Percentiles rank a stretch among this genome's conserved stretches.
Conservation (phyloP, 2,329 filamentous ascomycete species). For the Fonsecaea nubica region DNA sequence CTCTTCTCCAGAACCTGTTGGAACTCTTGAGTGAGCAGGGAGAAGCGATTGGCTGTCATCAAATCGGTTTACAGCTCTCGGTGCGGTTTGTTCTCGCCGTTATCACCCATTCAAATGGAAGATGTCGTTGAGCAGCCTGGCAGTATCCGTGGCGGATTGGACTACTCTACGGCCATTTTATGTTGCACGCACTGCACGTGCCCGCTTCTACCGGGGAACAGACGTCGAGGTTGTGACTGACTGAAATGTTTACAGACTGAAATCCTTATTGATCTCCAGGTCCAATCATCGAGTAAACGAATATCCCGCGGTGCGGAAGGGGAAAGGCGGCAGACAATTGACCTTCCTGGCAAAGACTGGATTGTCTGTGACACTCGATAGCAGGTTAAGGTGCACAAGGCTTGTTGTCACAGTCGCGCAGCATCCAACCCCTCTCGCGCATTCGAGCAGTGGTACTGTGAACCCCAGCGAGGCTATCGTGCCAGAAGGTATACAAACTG, state of each 20-base stretch:
- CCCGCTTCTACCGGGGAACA: no score
- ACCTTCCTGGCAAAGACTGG: background rate
- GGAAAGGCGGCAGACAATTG: background rate
- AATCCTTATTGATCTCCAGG: background rate
- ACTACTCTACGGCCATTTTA: background rate
- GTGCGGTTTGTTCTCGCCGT: background rate
- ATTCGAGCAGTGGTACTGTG: no score
- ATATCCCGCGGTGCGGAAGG: background rate
- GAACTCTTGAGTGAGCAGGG: background rate
- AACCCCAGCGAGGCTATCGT: no score
- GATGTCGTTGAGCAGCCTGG: background rate
- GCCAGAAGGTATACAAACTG: no score
- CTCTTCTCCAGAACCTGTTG: background rate
- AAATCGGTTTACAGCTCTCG: background rate
- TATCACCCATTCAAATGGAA: background rate
- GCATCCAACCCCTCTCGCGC: no score
- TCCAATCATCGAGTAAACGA: background rate
- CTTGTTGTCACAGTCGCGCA: no score
- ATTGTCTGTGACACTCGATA: background rate
- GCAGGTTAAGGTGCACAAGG: background rate
- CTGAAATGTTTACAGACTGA: background rate
- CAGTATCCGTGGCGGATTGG: background rate
- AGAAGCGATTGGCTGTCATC: background rate
- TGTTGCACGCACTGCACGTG: background rate
- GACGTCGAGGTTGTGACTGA: background rate